Percentiles rank a stretch among this genome's conserved stretches.
phyloP scores from a whole-genome alignment of 2,329 filamentous ascomycete species.

The Bisporella sp. region DNA sequence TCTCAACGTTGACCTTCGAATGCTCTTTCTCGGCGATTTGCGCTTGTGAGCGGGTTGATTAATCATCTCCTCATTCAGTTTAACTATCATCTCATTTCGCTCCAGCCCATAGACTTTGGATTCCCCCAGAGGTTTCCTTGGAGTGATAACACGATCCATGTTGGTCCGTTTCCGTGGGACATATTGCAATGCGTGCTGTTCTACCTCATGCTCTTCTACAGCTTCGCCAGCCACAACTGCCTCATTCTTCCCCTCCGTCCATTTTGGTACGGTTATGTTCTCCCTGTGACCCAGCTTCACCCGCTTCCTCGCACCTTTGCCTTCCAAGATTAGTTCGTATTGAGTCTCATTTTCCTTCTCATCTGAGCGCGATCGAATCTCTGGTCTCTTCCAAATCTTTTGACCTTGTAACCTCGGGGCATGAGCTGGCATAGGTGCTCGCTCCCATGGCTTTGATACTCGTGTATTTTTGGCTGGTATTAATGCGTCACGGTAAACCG shows the following conservation, averaged over 20 bases:
- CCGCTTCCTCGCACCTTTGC: conserved; percentile 25
- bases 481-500: conserved; percentile 24
- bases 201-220: conserved; percentile 2
- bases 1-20: background rate
- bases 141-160: conserved; percentile 25
- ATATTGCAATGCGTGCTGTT: conserved; percentile 13
- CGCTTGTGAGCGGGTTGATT: conserved; percentile 12
- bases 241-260: conserved; percentile 14
- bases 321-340: conserved; percentile 29
- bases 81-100: too few relatives aligned
- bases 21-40: conserved; percentile 19
- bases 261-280: conserved; percentile 26
- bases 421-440: conserved; percentile 22
- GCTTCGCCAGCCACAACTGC: background rate
- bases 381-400: conserved; percentile 27
- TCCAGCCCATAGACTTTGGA: too few relatives aligned
- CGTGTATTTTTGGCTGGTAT: conserved; percentile 14
- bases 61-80: background rate
- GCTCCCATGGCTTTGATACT: conserved; percentile 22
- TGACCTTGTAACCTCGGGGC: conserved; percentile 25
- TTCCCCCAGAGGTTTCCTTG: conserved; percentile 14
- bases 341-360: conserved; percentile 20
- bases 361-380: conserved; percentile 1
- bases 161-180: conserved; percentile 27
- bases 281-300: conserved; percentile 26